These are phyloP conservation scores for Xylaria nigripes DNA, from an alignment of 495 filamentous ascomycete species.

Conservation along the genomic window DNA sequence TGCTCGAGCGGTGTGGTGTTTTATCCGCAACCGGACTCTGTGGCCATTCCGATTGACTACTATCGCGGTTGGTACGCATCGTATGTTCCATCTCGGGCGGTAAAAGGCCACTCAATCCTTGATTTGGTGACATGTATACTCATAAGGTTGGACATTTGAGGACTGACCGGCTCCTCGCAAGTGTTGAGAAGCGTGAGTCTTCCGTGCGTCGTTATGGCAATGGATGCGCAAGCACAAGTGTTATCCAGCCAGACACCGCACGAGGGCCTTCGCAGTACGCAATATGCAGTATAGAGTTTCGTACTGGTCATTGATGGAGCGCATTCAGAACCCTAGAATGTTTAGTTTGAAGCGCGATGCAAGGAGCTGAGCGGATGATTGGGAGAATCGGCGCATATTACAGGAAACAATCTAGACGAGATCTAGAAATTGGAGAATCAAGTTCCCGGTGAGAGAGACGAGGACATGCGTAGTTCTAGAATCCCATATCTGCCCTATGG, in stretches of 20 bases:
- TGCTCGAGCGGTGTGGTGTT: slow-evolving; percentile 18
- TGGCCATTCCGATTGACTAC: slow-evolving; percentile 30
- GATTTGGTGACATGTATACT: slow-evolving; percentile 21
- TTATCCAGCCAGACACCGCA: background rate
- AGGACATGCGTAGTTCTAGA: slow-evolving; percentile 1
- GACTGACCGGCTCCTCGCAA: slow-evolving; percentile 15
- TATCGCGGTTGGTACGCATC: slow-evolving; percentile 20
- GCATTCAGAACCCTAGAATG: slow-evolving; percentile 3
- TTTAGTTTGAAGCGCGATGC: background rate
- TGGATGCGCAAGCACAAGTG: slow-evolving; percentile 10
- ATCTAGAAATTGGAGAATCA: slow-evolving; percentile 6
- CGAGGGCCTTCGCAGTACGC: background rate
- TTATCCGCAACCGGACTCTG: slow-evolving; percentile 27
- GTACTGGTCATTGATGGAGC: slow-evolving; percentile 2
- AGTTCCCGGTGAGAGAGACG: slow-evolving; percentile 1
- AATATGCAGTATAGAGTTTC: background rate
- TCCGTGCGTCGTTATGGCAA: slow-evolving; percentile 10
- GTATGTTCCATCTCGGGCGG: slow-evolving; percentile 26
- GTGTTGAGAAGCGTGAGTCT: slow-evolving; percentile 5
- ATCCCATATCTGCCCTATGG: slow-evolving; percentile 5
- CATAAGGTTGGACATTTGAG: slow-evolving; percentile 18
- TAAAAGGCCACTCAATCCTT: slow-evolving; percentile 29
- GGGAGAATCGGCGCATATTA: slow-evolving; percentile 11
- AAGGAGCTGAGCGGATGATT: slow-evolving; percentile 3
- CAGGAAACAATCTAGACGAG: slow-evolving; percentile 7